Evolutionary conservation across 192 early-diverging fungal genomes (phyloP), one percentile per base, ranked within the genome.

Genomic region (Entomortierella parvispora): DNA sequence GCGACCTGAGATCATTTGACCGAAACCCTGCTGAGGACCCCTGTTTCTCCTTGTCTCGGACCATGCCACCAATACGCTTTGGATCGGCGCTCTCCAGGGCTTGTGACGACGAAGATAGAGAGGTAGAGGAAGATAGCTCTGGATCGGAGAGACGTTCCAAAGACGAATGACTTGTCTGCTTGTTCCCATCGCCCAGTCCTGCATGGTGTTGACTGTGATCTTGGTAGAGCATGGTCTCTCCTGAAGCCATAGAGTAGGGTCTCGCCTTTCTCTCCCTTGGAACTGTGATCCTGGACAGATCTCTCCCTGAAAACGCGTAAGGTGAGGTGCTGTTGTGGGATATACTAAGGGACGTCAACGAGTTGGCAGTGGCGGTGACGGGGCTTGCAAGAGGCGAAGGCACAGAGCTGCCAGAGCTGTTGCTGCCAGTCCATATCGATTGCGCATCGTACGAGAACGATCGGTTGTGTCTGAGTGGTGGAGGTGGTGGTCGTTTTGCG

Each of bases 381-480:
- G 74, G 74, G 31, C 74, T 68, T 4, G 65, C 54, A 40, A 77
- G 40, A 17, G 74, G 74, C 0, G 66, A 77, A 4, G 74, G 65
- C 32, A 68, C 58, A 0, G 58, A 52, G 43, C 20, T 32, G 37
- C 37, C 47, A 56, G 4, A 45, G 26, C 9, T 50, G 52, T 2
- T 37, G 55, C 17, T 57, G 52, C 25, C 64, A 34, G 11, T 49
- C 40, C 23, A 61, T 28, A 8, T 47, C 29, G 9, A 47, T 0
- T 28, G 37, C 5, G 37, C 12, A 9, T 63, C 54, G 54, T 25
- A 31, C 11, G 65, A 40, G 2, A 47, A 54, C 17, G 54, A 50
- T n/a, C 61, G 51, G 9, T 23, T 48, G n/a, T 58, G 61, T 25
- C 68, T 34, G 14, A 53, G 68, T 3, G 58, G 68, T 37, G 68